Evolutionary conservation across 805 yeast species (phyloP), one percentile per base, ranked within the genome.

Genomic region (Priceomyces haplophilus): DNA sequence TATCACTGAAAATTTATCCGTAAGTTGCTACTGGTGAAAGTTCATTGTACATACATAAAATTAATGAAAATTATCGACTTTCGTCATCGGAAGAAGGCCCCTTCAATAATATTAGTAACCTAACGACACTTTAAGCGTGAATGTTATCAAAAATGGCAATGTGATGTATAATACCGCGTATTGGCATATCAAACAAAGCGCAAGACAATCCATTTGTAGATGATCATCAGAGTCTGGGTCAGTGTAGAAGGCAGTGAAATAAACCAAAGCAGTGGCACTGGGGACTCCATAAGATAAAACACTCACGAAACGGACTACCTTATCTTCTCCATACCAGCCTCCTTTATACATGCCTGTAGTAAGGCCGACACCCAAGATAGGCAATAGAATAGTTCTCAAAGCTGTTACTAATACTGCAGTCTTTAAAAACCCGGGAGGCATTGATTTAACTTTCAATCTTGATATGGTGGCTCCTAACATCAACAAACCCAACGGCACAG

Each of bases 381-480:
- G 98, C 46, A 88, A 59, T 0, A 90, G 50, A 7, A 83, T 76
- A 25, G 90, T 66, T 48, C 91, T 74, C 27, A 78, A 59, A 0
- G 75, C 42, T 0, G 84, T 76, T 56, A 89, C 65, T 42, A 73
- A 62, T 2, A 81, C 51, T 0, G 88, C 80, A 0, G 87, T 77
- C 52, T 79, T 77, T 82, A 83, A 80, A 51, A 86, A 83, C 1
- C 91, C 91, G 11, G 71, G 67, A 1, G 90, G 88, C 52, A 89
- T 65, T 4, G 67, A 55, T 5, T 67, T 69, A 16, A 89, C 61
- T 47, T 79, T 67, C 40, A 91, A 72, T 37, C 97, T 68, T 1
- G 96, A 85, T 33, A 91, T 79, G 1, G 96, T 88, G 13, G 91
- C 96, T 1, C 98, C 98, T 21, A 91, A 62, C 45, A 91, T 56